Conservation (phyloP, 2,329 filamentous ascomycete genomes). For the Aspergillus ochraceoroseus region DNA sequence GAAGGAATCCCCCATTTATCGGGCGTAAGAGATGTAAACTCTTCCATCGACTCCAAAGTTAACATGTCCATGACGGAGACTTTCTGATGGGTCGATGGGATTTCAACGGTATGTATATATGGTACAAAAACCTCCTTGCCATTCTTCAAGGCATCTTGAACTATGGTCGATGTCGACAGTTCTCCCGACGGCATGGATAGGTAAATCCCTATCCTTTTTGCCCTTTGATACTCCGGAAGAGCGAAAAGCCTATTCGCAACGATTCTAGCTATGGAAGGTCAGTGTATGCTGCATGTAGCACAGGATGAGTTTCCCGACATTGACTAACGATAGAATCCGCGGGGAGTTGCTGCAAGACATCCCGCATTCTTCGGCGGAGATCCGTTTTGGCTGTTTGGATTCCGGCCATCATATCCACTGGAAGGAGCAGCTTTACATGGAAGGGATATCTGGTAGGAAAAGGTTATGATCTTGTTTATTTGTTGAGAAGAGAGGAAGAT, state of each 20-base stretch:
- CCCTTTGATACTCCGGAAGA: constrained; percentile 69
- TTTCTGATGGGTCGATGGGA: constrained; percentile 42
- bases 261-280: constrained; percentile 52
- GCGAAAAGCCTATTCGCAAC: constrained; percentile 62
- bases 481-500: background rate
- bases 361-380: constrained; percentile 65
- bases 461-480: background rate
- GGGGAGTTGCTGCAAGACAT: constrained; percentile 57
- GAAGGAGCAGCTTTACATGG: background rate
- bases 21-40: constrained; percentile 69
- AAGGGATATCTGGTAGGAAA: background rate
- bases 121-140: constrained; percentile 90
- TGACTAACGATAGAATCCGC: constrained; percentile 61
- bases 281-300: constrained; percentile 17
- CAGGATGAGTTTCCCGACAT: constrained; percentile 50
- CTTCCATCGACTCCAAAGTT: constrained; percentile 63
- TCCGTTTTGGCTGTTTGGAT: constrained; percentile 69
- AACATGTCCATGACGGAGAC: constrained; percentile 93
- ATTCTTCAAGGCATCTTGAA: constrained; percentile 67
- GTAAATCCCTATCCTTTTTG: constrained; percentile 75
- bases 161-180: constrained; percentile 75
- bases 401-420: constrained; percentile 47
- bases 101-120: constrained; percentile 65
- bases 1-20: constrained; percentile 97
- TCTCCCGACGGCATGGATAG: constrained; percentile 88